These are phyloP conservation scores for Chamaenerion angustifolium DNA, from an alignment of 345 rosid species.

Conservation along the genomic window DNA sequence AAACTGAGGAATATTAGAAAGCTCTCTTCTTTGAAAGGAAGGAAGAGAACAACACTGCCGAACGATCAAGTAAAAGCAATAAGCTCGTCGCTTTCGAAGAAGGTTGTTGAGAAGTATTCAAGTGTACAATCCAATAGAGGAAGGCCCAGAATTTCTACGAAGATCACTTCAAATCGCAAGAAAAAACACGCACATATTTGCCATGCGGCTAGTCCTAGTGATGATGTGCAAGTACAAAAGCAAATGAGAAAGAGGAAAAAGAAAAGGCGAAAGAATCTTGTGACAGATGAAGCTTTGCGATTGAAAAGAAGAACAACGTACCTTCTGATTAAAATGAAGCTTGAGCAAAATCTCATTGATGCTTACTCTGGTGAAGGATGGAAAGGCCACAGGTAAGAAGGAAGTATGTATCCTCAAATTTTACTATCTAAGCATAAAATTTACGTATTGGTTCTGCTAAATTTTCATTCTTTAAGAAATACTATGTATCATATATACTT, in stretches of 20 bases:
- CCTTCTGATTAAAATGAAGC: conserved; percentile 79
- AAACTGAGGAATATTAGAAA: neutral
- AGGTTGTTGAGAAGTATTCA: neutral
- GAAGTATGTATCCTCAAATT: neutral
- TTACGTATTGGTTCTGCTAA: neutral
- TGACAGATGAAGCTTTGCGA: conserved; percentile 58
- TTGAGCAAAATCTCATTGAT: conserved; percentile 95
- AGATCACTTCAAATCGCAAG: neutral
- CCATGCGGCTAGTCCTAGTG: conserved; percentile 14
- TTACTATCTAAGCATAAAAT: neutral
- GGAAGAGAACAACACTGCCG: conserved; percentile 1
- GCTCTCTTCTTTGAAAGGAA: neutral
- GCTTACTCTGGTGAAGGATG: conserved; percentile 96
- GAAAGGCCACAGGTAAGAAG: conserved; percentile 97
- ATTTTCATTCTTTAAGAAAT: neutral
- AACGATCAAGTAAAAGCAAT: conserved; percentile 3
- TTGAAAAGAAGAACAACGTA: conserved; percentile 87
- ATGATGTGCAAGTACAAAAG: conserved; percentile 20
- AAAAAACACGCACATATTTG: conserved; percentile 9
- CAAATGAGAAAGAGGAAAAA: conserved; percentile 37
- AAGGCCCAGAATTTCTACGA: conserved; percentile 4
- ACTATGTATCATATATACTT: no score
- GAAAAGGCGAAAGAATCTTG: conserved; percentile 30
- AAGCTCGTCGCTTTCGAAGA: conserved; percentile 3
- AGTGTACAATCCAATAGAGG: neutral